phyloP scores from a whole-genome alignment of 2,329 filamentous ascomycete genomes.

The Didymellaceae sp. region DNA sequence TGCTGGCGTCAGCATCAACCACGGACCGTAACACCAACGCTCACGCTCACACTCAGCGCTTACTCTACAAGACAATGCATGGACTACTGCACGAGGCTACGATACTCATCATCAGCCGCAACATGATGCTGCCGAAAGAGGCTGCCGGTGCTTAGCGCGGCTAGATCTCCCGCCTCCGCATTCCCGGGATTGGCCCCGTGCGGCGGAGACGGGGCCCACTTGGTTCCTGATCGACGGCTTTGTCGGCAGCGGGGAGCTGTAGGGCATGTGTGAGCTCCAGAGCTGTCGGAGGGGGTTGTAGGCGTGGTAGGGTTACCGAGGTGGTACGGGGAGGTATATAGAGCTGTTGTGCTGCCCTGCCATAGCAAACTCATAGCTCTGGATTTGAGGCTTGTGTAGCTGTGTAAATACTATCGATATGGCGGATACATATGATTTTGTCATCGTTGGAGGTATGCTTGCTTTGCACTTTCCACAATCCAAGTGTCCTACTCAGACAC shows the following conservation, averaged over 20 bases:
- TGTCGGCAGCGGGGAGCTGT: conserved; percentile 1
- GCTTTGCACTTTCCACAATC: not conserved
- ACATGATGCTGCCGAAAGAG: not conserved
- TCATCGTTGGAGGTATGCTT: conserved; percentile 54
- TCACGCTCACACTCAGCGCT: too few relatives aligned
- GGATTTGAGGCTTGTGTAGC: too few relatives aligned
- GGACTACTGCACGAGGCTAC: not conserved
- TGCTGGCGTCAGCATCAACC: conserved; percentile 3
- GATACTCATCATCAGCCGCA: conserved; percentile 1
- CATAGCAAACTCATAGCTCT: not conserved
- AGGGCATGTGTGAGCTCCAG: not conserved
- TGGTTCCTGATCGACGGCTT: conserved; percentile 2
- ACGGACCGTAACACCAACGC: too few relatives aligned
- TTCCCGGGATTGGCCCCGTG: not conserved
- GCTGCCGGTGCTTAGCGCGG: not conserved
- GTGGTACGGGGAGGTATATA: conserved; percentile 3
- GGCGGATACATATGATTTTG: conserved; percentile 44
- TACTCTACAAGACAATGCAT: too few relatives aligned
- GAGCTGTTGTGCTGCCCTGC: not conserved
- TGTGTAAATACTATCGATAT: conserved; percentile 16
- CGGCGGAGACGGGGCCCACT: not conserved
- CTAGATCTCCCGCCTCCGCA: conserved; percentile 7
- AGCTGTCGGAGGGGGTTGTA: not conserved
- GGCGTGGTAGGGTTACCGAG: not conserved
- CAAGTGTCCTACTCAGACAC: not conserved